Evolutionary conservation across 106 monocot genomes (phyloP).

Genomic region (Apostasia shenzhenica): DNA sequence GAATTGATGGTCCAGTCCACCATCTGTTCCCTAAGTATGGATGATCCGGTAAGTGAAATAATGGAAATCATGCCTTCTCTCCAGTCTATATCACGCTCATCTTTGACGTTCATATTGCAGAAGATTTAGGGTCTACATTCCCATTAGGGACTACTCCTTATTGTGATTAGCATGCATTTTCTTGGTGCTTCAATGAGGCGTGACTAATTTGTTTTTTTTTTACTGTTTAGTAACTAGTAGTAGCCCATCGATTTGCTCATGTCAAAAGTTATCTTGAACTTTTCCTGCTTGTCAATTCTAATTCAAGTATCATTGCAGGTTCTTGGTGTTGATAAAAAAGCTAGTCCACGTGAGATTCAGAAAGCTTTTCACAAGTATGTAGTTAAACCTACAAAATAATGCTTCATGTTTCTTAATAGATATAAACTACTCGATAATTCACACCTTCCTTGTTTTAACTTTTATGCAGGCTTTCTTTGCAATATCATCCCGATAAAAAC

Average conservation of each 20-base stretch:
- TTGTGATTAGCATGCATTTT: background rate
- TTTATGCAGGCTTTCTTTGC: slow-evolving; percentile 71
- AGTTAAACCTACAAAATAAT: background rate
- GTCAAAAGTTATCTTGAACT: background rate
- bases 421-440: background rate
- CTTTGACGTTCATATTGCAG: no score
- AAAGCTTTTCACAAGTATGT: slow-evolving; percentile 95
- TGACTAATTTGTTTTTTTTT: no score
- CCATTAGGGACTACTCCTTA: background rate
- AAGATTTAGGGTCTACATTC: no score
- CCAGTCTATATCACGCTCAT: no score
- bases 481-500: slow-evolving; percentile 99
- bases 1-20: no score
- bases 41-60: no score
- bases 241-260: background rate
- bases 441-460: background rate
- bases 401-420: background rate
- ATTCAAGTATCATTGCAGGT: slow-evolving; percentile 36
- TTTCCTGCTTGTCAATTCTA: background rate
- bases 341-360: slow-evolving; percentile 83
- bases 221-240: background rate
- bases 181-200: background rate
- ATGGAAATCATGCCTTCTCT: no score
- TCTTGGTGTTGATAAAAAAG: slow-evolving; percentile 87
- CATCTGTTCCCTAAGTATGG: no score